Conservation (phyloP, 2,329 filamentous ascomycete genomes). For the Diplocarpon rosae region DNA sequence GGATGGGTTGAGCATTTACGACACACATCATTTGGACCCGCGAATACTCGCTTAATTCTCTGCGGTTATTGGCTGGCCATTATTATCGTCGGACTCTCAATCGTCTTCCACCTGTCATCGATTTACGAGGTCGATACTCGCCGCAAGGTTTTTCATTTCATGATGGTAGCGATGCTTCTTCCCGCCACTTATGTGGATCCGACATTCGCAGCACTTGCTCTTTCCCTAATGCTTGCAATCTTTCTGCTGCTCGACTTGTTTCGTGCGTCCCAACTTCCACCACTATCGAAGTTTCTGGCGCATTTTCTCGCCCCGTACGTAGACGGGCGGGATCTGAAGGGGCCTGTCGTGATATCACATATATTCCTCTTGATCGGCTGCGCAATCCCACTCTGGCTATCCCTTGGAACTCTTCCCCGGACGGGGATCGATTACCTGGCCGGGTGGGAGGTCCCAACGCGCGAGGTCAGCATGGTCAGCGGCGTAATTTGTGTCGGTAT, state of each 20-base stretch:
- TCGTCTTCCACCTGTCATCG: constrained; percentile 64
- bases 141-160: constrained; percentile 94
- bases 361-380: constrained; percentile 94
- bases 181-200: constrained; percentile 83
- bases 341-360: constrained; percentile 89
- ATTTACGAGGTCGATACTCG: constrained; percentile 89
- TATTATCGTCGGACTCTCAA: constrained; percentile 57
- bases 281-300: constrained; percentile 75
- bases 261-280: constrained; percentile 81
- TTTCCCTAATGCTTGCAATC: constrained; percentile 68
- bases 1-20: constrained; percentile 59
- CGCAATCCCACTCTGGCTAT: constrained; percentile 87
- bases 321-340: constrained; percentile 83
- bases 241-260: constrained; percentile 86
- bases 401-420: constrained; percentile 58
- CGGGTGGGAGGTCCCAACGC: constrained; percentile 64
- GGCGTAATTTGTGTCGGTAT: constrained; percentile 92
- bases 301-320: constrained; percentile 87
- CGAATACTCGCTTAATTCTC: constrained; percentile 72
- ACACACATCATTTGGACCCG: constrained; percentile 53
- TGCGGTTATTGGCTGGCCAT: constrained; percentile 62
- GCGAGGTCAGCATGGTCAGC: constrained; percentile 82
- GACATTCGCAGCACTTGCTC: constrained; percentile 65
- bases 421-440: constrained; percentile 41
- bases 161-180: constrained; percentile 94